Evolutionary conservation across 176 grass and related monocot genomes (phyloP), one percentile per base, ranked within the genome.

Genomic region (Chrysopogon serrulatus): DNA sequence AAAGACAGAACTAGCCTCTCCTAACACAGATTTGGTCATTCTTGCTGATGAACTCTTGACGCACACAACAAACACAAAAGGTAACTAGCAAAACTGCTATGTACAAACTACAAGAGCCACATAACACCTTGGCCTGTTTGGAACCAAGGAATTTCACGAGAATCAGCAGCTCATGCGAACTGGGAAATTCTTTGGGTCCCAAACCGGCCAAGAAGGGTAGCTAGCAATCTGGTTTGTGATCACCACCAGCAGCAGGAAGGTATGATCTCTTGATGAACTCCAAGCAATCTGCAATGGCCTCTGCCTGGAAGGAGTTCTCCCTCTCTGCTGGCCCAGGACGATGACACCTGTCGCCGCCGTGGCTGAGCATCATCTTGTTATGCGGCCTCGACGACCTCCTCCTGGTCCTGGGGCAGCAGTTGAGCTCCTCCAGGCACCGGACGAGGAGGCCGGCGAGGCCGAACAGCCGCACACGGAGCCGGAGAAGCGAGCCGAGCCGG

Each of bases 181-280:
- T 9, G n/a, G n/a, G 16, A 49, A 75, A 32, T 65, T 13, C 57
- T 79, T 79, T 79, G 14, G 41, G 16, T 66, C 43, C 77, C 40
- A 66, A 33, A 23, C 18, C 10, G 5, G 59, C 2, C 35, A 72
- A 56, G 42, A 65, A 36, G 14, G 19, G 21, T 10, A 17, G 16
- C 45, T 26, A 85, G 39, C 26, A 45, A 54, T 36, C 59, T 64
- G 61, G 5, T 14, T 54, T 79, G 80, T 75, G 73, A 53, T 83
- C 84, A 64, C 11, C 84, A 64, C 11, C 56, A 59, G 3, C 81
- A 74, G 64, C 63, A 54, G 48, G 82, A 57, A 84, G 19, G 88
- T 73, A 93, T 19, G 88, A 93, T 35, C 86, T 85, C 83, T 94
- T 94, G 85, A 94, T 94, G 82, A 94, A 94, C 82, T 94, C 92